phyloP scores from a whole-genome alignment of 108 stramenopile genomes.

The Cylindrotheca closterium region DNA sequence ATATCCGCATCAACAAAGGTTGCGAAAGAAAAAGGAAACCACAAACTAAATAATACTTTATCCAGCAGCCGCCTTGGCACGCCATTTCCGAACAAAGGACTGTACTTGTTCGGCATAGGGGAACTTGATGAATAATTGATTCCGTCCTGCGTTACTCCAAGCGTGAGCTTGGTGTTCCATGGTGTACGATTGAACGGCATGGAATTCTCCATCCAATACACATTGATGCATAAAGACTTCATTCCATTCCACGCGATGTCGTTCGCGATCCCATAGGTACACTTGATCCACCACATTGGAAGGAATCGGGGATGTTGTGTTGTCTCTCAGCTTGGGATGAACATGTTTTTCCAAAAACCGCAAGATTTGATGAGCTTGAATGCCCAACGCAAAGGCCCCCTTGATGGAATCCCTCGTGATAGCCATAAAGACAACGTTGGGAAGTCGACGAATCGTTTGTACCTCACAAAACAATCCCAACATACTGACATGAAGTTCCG shows the following conservation, averaged over 20 bases:
- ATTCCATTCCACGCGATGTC: conserved; percentile 65
- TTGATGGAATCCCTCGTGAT: conserved; percentile 85
- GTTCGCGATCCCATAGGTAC: conserved; percentile 84
- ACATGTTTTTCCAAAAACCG: conserved; percentile 88
- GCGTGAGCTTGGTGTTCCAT: conserved; percentile 51
- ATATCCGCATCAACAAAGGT: no score
- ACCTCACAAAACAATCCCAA: conserved; percentile 86
- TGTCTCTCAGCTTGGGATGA: conserved; percentile 73
- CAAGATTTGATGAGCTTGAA: conserved; percentile 81
- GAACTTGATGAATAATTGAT: conserved; percentile 59
- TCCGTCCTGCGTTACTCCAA: conserved; percentile 63
- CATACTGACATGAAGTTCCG: conserved; percentile 80
- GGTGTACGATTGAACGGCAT: conserved; percentile 60
- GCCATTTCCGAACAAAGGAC: conserved; percentile 69
- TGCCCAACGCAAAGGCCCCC: conserved; percentile 74
- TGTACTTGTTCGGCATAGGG: conserved; percentile 54
- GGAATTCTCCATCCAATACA: conserved; percentile 61
- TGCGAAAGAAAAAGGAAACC: no score
- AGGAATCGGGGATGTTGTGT: conserved; percentile 57
- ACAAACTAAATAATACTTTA: no score
- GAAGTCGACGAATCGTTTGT: conserved; percentile 69
- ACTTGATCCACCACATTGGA: conserved; percentile 89
- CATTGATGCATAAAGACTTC: conserved; percentile 74
- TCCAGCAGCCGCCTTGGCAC: conserved; percentile 49
- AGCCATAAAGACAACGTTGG: conserved; percentile 81